Evolutionary conservation across 768 basidiomycete species (phyloP).

Genomic region (Tephrocybe sp.): DNA sequence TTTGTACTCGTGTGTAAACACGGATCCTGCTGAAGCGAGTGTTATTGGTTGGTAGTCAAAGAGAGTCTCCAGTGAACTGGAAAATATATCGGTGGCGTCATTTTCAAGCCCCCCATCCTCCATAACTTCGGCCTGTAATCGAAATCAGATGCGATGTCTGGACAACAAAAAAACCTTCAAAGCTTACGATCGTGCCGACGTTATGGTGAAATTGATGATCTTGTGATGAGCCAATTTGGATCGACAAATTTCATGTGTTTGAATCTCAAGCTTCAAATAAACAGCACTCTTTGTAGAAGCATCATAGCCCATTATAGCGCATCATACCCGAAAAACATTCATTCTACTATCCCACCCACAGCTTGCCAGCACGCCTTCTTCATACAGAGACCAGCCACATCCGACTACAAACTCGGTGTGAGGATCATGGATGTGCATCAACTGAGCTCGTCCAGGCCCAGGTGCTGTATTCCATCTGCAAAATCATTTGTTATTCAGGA

Average conservation of each 20-base stretch:
- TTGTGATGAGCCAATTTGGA: too few relatives aligned
- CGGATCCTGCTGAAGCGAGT: slow-evolving; percentile 50
- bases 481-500: slow-evolving; percentile 3
- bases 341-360: slow-evolving; percentile 91
- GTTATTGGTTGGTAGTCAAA: slow-evolving; percentile 64
- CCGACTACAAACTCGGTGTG: slow-evolving; percentile 97
- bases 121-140: slow-evolving; percentile 5
- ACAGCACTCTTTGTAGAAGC: too few relatives aligned
- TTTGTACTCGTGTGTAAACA: slow-evolving; percentile 42
- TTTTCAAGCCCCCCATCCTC: slow-evolving; percentile 10
- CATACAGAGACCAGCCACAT: slow-evolving; percentile 88
- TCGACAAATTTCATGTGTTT: not conserved
- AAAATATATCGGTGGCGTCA: slow-evolving; percentile 69
- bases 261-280: slow-evolving; percentile 10
- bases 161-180: too few relatives aligned
- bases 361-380: slow-evolving; percentile 82
- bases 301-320: too few relatives aligned
- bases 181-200: slow-evolving; percentile 3
- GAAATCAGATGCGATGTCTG: too few relatives aligned
- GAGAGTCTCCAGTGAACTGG: slow-evolving; percentile 55
- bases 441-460: slow-evolving; percentile 42
- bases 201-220: too few relatives aligned
- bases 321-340: slow-evolving; percentile 64
- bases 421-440: slow-evolving; percentile 73
- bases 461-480: slow-evolving; percentile 74